Conservation (phyloP, 2,329 filamentous ascomycete species). For the Neurospora sp. region DNA sequence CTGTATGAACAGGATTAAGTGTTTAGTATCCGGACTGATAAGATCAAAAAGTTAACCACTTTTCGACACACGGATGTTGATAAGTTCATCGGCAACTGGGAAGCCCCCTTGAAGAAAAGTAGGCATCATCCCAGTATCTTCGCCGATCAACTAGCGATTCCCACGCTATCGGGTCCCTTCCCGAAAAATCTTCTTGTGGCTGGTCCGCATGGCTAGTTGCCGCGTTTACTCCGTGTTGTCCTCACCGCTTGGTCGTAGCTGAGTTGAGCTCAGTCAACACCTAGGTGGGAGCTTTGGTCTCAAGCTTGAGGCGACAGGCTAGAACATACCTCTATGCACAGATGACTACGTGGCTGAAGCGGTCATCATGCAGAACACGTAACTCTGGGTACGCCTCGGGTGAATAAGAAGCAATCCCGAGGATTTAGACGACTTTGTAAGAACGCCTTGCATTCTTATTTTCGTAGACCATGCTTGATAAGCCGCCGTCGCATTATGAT, state of each 20-base stretch:
- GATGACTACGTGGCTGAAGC: background rate
- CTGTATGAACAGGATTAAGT: background rate
- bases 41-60: background rate
- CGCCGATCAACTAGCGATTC: background rate
- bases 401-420: background rate
- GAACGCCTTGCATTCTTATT: background rate
- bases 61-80: background rate
- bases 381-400: background rate
- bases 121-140: background rate
- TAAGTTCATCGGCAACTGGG: background rate
- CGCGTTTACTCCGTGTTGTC: background rate
- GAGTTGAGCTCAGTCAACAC: background rate
- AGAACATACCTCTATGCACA: background rate
- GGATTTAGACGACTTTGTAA: background rate
- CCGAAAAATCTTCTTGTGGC: background rate
- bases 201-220: background rate
- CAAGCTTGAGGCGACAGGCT: background rate
- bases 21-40: background rate
- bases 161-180: background rate
- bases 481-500: background rate
- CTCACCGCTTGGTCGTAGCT: background rate
- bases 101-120: background rate
- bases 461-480: background rate
- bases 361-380: background rate
- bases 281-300: background rate